Evolutionary conservation across 2,329 filamentous ascomycete species (phyloP).

Genomic region (Botrytis deweyae): DNA sequence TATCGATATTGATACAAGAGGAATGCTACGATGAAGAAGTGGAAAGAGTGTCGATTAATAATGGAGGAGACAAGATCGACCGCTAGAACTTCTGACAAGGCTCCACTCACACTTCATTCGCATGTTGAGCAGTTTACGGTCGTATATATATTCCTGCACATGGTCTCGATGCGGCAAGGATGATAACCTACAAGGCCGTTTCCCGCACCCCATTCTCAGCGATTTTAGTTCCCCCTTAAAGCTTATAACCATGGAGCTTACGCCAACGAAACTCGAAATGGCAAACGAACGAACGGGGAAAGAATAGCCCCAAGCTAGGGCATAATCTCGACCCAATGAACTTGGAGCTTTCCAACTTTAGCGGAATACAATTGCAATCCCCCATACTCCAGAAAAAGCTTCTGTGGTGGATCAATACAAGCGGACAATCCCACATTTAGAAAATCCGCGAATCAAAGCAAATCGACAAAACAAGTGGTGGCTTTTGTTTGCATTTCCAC

Average conservation of each 20-base stretch:
- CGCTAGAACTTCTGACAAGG: neutral
- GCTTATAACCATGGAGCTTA: neutral
- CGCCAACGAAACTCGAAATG: constrained; percentile 2
- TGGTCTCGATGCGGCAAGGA: constrained; percentile 10
- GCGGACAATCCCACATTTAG: neutral
- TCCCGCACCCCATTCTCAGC: neutral
- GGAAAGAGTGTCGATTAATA: neutral
- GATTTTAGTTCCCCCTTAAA: neutral
- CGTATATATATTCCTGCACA: constrained; percentile 1
- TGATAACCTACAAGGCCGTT: neutral
- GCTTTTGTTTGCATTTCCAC: neutral
- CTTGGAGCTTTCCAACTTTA: neutral
- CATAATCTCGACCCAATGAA: neutral
- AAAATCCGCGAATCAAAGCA: neutral
- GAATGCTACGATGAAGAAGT: neutral
- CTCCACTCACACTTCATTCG: neutral
- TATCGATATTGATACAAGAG: neutral
- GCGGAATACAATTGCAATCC: neutral
- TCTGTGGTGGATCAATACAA: neutral
- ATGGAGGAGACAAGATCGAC: neutral
- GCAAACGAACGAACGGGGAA: constrained; percentile 3
- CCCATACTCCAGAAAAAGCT: neutral
- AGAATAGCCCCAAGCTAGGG: neutral
- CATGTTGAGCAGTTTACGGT: constrained; percentile 2
- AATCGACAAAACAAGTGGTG: neutral